Conservation (phyloP, 495 filamentous ascomycete species). For the Amorphotheca resinae region DNA sequence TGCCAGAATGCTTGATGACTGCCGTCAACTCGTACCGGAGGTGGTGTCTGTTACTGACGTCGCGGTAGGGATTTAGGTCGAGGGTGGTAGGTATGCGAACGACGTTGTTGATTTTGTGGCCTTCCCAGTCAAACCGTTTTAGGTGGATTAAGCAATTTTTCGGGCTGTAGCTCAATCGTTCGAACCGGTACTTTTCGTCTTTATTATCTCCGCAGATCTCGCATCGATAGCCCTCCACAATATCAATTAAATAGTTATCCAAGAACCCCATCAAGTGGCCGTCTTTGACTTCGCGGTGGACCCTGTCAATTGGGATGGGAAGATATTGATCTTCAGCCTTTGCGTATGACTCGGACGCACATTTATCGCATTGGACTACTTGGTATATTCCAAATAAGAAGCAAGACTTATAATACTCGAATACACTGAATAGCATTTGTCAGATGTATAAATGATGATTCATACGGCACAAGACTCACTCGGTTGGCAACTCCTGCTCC, state of each 20-base stretch:
- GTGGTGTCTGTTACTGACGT: not conserved
- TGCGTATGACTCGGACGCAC: slow-evolving; percentile 1
- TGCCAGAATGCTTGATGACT: slow-evolving; percentile 11
- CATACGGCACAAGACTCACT: slow-evolving; percentile 3
- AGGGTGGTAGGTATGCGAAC: slow-evolving; percentile 3
- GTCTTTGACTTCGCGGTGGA: slow-evolving; percentile 1
- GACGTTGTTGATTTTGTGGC: slow-evolving; percentile 6
- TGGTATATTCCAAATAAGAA: not conserved
- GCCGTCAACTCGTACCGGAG: slow-evolving; percentile 11
- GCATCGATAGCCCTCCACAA: slow-evolving; percentile 12
- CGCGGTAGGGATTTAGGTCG: slow-evolving; percentile 6
- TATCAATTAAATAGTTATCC: slow-evolving; percentile 7
- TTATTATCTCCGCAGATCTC: slow-evolving; percentile 3
- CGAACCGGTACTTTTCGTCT: slow-evolving; percentile 1
- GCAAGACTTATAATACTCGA: slow-evolving; percentile 7
- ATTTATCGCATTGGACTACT: slow-evolving; percentile 3
- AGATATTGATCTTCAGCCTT: slow-evolving; percentile 3
- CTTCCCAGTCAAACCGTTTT: slow-evolving; percentile 8
- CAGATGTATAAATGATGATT: not conserved
- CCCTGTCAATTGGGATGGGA: slow-evolving; percentile 5
- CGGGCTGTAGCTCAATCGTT: slow-evolving; percentile 5
- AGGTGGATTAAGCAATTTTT: slow-evolving; percentile 13
- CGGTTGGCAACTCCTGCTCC: slow-evolving; percentile 5
- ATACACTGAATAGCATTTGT: slow-evolving; percentile 4
- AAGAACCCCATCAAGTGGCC: slow-evolving; percentile 6